phyloP scores from a whole-genome alignment of 2,329 filamentous ascomycete genomes.

The Zymoseptoria crescenta region DNA sequence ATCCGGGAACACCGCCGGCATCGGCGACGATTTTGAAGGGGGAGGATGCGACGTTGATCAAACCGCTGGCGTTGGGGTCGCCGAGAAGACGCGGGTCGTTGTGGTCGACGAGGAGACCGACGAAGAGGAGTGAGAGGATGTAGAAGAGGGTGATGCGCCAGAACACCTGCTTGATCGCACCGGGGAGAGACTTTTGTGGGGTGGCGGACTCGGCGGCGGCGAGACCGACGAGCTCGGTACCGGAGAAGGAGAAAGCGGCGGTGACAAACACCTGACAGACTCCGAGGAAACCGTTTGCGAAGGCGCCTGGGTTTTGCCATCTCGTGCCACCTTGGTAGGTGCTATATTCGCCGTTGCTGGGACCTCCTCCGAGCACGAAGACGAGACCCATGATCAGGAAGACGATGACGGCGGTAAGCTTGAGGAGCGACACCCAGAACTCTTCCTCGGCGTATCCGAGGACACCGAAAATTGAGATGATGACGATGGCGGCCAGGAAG shows the following conservation, averaged over 20 bases:
- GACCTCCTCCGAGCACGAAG: constrained; percentile 51
- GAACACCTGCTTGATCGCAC: constrained; percentile 86
- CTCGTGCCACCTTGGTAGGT: constrained; percentile 46
- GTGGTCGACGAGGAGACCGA: constrained; percentile 76
- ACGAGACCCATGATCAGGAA: constrained; percentile 57
- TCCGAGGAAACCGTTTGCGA: constrained; percentile 54
- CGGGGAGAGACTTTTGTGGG: constrained; percentile 72
- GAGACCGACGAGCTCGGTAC: constrained; percentile 57
- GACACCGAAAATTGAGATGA: constrained; percentile 24
- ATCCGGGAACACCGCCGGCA: constrained; percentile 62
- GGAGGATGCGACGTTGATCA: constrained; percentile 64
- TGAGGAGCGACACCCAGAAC: constrained; percentile 23
- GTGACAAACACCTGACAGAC: constrained; percentile 58
- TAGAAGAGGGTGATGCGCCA: constrained; percentile 93
- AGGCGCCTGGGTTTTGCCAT: constrained; percentile 30
- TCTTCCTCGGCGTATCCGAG: constrained; percentile 25
- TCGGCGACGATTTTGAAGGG: constrained; percentile 91
- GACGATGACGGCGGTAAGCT: constrained; percentile 41
- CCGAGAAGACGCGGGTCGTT: constrained; percentile 56
- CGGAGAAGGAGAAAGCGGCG: constrained; percentile 54
- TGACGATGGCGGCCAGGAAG: constrained; percentile 19
- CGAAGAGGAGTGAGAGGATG: constrained; percentile 68
- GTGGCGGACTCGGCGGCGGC: constrained; percentile 73
- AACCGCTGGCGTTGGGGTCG: constrained; percentile 31
- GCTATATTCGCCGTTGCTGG: constrained; percentile 26